Evolutionary conservation across 306 rosid genomes (phyloP), one percentile per base, ranked within the genome.

Genomic region (Rosa chinensis): DNA sequence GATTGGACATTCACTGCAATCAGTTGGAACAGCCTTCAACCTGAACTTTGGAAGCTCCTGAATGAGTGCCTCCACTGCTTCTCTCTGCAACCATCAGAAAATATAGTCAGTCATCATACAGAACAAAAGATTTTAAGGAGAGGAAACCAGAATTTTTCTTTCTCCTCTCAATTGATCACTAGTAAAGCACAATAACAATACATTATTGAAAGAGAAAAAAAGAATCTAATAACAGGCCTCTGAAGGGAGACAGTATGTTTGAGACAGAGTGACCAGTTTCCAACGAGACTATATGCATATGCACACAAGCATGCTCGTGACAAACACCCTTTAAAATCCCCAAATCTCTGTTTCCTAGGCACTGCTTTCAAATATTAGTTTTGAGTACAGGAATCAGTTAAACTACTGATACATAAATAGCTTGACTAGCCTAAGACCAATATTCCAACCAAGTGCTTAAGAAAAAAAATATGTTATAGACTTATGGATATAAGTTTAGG

Each of bases 61-160:
- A 87, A 95, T 93, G 78, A 95, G 92, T 78, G 99, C 99, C 89
- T 95, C 99, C 25, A 95, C 99, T 28, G 99, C 99, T 88, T 95
- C 99, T 82, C 96, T 93, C 99, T 95, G 92, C 49, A 82, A 82
- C 37, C 77, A 81, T 78, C 74, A 85, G 74, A 62, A 45, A 70
- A 48, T 39, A 63, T 13, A 55, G 3, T 42, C 66, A 71, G 71
- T 39, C 8, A 6, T 14, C 35, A 48, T 45, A 28, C 7, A 63
- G 43, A 78, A 64, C 43, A 64, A 63, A 78, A 35, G 23, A 28
- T 32, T 66, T 72, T 5, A 77, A 12, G 4, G 74, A 66, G 25
- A 47, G 52, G 17, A 71, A 39, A 16, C 35, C 43, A 69, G 77
- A 16, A 66, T 20, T 21, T 74, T 25, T 1, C 21, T 40, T 53